Evolutionary conservation across 2,329 filamentous ascomycete genomes (phyloP), one percentile per base, ranked within the genome.

Genomic region (Thielaviopsis cerberus): DNA sequence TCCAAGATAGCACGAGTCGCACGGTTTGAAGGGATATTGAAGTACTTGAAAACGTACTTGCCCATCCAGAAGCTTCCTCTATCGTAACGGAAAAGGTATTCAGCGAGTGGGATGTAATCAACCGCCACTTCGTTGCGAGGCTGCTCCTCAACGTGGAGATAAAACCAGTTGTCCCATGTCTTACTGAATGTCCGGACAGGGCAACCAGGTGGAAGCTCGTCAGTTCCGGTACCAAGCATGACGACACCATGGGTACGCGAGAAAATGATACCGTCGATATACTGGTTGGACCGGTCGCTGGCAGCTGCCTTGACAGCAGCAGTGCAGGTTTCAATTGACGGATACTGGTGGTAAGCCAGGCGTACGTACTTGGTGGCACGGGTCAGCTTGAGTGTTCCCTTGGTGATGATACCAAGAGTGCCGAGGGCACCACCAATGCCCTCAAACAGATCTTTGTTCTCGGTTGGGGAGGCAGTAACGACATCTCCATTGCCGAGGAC

Each of bases 71-170:
- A 86, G 2, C 77, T 81, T 53, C 81, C 83, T 37, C 82, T 76
- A 66, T 86, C 82, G 69, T 84, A 86, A 17, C 83, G 77, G 68
- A 86, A 86, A 60, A 86, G 76, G 67, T 86, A 86, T 64, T 86
- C 82, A 1, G 70, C 69, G 0, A 86, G 63, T 0, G 81, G 81
- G 1, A 86, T 74, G 59, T 77, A 77, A 59, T 85, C 79, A 5
- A 73, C 67, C 1, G 61, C 64, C 4, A 61, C 66, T 11, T 64
- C 60, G 27, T 53, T 55, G 59, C 67, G 67, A 61, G 67, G 63
- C 41, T 67, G 65, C n/a, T 73, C 67, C 62, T 79, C 69, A 1
- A 78, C 83, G 62, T 85, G 83, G 2, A 88, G 70, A 61, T 87
- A 88, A 65, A 86, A 87, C 86, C 85, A 89, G 0, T 82, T 79